Evolutionary conservation across 768 basidiomycete genomes (phyloP), one percentile per base, ranked within the genome.

Genomic region (Boletus rufocinnamomeus): DNA sequence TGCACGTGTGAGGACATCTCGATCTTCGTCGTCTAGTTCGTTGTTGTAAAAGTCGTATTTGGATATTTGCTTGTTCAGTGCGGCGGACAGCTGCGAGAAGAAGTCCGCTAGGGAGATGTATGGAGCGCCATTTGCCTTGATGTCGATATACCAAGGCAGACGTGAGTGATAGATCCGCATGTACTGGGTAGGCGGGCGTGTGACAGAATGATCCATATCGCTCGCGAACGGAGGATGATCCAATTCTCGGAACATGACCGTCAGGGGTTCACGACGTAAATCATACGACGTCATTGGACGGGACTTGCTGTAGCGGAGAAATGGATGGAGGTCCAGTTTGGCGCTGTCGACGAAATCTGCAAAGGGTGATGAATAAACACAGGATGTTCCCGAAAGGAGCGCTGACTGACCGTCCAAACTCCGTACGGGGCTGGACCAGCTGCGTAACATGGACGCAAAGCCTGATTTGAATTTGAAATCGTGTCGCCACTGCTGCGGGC

Each of bases 71-170:
- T 66, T 71, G 52, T 74, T 69, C 47, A 88, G 75, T 49, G 78
- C 74, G 25, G 52, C 55, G 51, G 75, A 79, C 47, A 87, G 69
- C 58, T 81, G 79, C 34, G 63, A 57, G 51, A 88, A 71, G 17
- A 89, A 74, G 59, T 88, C 84, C 35, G 73, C 72, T 3, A 89
- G 72, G 6, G 85, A 84, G 54, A 88, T 77, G n/a, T 86, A 86
- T 25, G 80, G 72, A 3, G 78, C 76, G 28, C 62, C 62, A 9
- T 69, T 69, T 41, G 79, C 70, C 25, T 66, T 65, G 19, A 87
- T 74, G 61, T 88, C 87, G 67, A 89, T 79, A 70, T 82, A 86
- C 88, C 88, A 89, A 0, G 88, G 87, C 1, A 86, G 72, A 37
- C 75, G 73, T 0, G 80, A 71, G 69, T 86, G 84, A 64, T 78